Conservation (phyloP, 2,329 filamentous ascomycete genomes). For the Pyrenochaeta sp. region DNA sequence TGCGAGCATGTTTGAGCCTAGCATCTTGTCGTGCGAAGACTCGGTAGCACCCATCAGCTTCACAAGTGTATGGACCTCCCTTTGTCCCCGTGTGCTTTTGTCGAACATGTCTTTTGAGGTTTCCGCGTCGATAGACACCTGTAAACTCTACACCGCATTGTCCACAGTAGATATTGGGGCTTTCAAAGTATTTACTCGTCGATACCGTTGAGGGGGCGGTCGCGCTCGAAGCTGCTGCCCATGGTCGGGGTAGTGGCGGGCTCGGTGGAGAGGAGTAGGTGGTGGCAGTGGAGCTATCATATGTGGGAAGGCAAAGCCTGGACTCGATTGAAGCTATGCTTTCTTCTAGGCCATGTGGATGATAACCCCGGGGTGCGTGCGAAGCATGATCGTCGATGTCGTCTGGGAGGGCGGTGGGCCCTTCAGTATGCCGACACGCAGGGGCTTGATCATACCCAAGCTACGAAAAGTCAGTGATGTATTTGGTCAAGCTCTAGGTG, state of each 20-base stretch:
- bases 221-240: background rate
- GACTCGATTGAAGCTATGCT: background rate
- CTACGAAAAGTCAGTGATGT: background rate
- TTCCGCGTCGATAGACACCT: slow-evolving; percentile 14
- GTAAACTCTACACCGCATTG: slow-evolving; percentile 15
- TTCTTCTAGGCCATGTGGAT: background rate
- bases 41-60: slow-evolving; percentile 5
- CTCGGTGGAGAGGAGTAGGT: background rate
- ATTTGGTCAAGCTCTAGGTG: background rate
- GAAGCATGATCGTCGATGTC: background rate
- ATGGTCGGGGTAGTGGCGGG: background rate
- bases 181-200: background rate
- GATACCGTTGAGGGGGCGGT: background rate
- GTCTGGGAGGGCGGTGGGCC: background rate
- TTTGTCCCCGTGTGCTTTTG: slow-evolving; percentile 10
- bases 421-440: background rate
- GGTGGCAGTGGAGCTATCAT: background rate
- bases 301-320: background rate
- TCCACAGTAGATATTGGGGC: slow-evolving; percentile 1
- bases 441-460: background rate
- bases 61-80: slow-evolving; percentile 4
- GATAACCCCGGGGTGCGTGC: background rate
- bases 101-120: slow-evolving; percentile 14
- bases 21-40: slow-evolving; percentile 17
- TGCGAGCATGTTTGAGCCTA: slow-evolving; percentile 16